phyloP scores from a whole-genome alignment of 129 eudicot genomes.

The Saposhnikovia divaricata region DNA sequence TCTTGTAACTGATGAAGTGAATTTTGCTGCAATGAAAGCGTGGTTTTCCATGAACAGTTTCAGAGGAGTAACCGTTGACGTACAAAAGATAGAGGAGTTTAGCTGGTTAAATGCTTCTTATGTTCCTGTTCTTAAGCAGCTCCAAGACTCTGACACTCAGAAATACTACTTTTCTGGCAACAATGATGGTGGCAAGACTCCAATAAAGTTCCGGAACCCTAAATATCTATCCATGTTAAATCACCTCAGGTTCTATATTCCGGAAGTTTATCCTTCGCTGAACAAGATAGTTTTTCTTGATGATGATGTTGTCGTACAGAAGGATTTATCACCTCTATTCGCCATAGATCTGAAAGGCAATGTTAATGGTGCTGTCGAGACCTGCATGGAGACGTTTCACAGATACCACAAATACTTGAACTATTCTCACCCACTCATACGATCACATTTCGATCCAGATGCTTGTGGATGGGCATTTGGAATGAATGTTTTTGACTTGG shows the following conservation, averaged over 20 bases:
- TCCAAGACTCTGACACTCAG: constrained; percentile 57
- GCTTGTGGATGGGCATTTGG: constrained; percentile 80
- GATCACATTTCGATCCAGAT: constrained; percentile 64
- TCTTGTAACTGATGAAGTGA: constrained; percentile 66
- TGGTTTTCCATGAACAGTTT: constrained; percentile 57
- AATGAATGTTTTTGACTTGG: constrained; percentile 66
- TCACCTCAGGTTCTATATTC: constrained; percentile 65
- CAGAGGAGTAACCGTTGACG: constrained; percentile 49
- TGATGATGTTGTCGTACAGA: constrained; percentile 63
- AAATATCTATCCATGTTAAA: constrained; percentile 63
- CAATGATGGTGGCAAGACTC: constrained; percentile 43
- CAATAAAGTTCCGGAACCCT: constrained; percentile 63
- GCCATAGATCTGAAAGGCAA: constrained; percentile 44
- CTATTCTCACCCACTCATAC: constrained; percentile 65
- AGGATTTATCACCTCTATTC: constrained; percentile 48
- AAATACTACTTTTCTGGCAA: constrained; percentile 58
- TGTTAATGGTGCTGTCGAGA: constrained; percentile 72
- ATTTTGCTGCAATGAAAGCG: constrained; percentile 63
- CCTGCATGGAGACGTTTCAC: constrained; percentile 76
- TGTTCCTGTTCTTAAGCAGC: constrained; percentile 64
- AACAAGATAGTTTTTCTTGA: constrained; percentile 57
- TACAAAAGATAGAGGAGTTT: constrained; percentile 58
- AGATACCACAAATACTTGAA: constrained; percentile 67
- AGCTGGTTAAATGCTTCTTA: constrained; percentile 68
- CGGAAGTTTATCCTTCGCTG: constrained; percentile 47